Conservation (phyloP, 1,139 yeast genomes). For the Scheffersomyces segobiensis region DNA sequence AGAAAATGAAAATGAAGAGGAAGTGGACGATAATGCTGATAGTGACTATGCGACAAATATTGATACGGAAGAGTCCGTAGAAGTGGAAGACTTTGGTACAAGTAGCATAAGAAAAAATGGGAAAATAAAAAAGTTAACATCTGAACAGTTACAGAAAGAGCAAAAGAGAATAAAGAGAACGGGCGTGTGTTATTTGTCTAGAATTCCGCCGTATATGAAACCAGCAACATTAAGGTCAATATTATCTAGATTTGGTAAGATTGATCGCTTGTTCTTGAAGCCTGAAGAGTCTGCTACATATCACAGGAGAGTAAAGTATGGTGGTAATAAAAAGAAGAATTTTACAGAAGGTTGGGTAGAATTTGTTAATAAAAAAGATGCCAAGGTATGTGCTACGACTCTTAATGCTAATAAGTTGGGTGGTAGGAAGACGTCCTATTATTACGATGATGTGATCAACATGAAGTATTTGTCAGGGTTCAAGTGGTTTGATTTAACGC, state of each 20-base stretch:
- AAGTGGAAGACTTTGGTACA: not conserved
- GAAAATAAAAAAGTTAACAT: slow-evolving; percentile 51
- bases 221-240: slow-evolving; percentile 87
- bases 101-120: slow-evolving; percentile 13
- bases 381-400: slow-evolving; percentile 83
- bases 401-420: slow-evolving; percentile 88
- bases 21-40: slow-evolving; percentile 19
- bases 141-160: slow-evolving; percentile 56
- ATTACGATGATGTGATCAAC: slow-evolving; percentile 91
- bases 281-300: slow-evolving; percentile 77
- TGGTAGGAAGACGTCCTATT: slow-evolving; percentile 89
- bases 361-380: slow-evolving; percentile 77
- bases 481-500: slow-evolving; percentile 94
- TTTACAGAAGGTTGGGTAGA: slow-evolving; percentile 98
- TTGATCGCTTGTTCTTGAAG: slow-evolving; percentile 81
- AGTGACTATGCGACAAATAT: slow-evolving; percentile 12
- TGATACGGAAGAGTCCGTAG: not conserved
- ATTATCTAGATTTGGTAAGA: slow-evolving; percentile 75
- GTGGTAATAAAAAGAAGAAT: slow-evolving; percentile 90
- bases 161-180: slow-evolving; percentile 64
- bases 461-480: slow-evolving; percentile 87
- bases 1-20: slow-evolving; percentile 6
- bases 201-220: slow-evolving; percentile 96
- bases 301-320: slow-evolving; percentile 72
- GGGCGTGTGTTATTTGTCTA: slow-evolving; percentile 88